A percentile compares a stretch with the other conserved stretches of the same genome.
phyloP scores from a whole-genome alignment of 257 asterid species.

The Solanum boliviense region DNA sequence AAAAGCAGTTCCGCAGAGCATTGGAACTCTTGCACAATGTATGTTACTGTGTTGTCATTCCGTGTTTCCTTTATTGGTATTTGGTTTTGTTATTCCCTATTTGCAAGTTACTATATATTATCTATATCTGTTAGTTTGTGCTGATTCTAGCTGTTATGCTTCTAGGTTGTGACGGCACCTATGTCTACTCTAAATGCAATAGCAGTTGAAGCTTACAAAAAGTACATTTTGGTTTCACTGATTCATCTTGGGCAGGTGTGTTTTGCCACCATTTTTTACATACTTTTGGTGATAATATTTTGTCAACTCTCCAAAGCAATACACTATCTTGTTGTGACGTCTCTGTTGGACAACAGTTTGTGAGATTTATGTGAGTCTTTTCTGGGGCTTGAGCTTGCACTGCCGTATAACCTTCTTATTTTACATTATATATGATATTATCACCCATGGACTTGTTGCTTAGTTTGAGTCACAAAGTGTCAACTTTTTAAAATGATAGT shows the following conservation, averaged over 20 bases:
- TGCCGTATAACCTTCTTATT: neutral
- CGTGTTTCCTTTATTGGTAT: neutral
- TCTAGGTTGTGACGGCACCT: constrained; percentile 95
- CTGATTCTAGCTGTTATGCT: neutral
- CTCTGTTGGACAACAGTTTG: neutral
- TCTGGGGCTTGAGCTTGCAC: neutral
- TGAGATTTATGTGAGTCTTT: neutral
- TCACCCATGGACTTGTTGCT: neutral
- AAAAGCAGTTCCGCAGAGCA: constrained; percentile 71
- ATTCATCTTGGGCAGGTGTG: constrained; percentile 88
- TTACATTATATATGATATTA: neutral
- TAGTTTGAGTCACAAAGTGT: neutral
- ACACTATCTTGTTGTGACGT: neutral
- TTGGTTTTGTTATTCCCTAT: neutral
- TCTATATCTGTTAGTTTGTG: neutral
- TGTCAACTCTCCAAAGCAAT: neutral
- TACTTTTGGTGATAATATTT: neutral
- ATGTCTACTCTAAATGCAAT: constrained; percentile 73
- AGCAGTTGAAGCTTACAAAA: constrained; percentile 95
- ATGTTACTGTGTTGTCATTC: constrained; percentile 10
- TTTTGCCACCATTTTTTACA: neutral
- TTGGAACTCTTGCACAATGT: constrained; percentile 87
- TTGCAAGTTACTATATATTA: neutral
- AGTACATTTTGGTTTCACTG: constrained; percentile 76
- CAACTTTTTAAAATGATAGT: neutral